Evolutionary conservation across 2,329 filamentous ascomycete species (phyloP).

Genomic region (Sarocladiaceae sp.): DNA sequence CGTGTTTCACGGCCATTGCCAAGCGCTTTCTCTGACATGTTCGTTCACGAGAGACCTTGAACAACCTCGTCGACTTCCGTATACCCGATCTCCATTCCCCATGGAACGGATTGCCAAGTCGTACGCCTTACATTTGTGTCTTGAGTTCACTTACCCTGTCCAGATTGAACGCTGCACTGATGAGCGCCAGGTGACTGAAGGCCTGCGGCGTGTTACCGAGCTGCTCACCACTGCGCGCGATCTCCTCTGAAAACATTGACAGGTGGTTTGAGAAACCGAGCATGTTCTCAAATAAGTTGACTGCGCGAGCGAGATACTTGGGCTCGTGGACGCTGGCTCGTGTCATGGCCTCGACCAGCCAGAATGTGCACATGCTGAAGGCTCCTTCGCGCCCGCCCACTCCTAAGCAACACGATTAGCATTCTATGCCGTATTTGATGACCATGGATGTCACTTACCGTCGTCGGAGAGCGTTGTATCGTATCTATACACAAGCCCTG

Average conservation of each 20-base stretch:
- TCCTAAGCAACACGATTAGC: constrained; percentile 35
- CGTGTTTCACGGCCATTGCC: too few relatives aligned
- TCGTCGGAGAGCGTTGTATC: constrained; percentile 63
- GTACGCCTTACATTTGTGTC: too few relatives aligned
- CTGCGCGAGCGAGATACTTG: constrained; percentile 55
- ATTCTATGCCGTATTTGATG: background rate
- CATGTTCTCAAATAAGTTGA: constrained; percentile 73
- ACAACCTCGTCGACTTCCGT: too few relatives aligned
- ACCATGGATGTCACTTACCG: constrained; percentile 36
- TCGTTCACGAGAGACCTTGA: too few relatives aligned
- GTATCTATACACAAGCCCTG: constrained; percentile 70
- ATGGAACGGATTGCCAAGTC: too few relatives aligned
- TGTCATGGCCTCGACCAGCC: constrained; percentile 73
- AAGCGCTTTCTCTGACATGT: too few relatives aligned
- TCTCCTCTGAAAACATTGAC: constrained; percentile 75
- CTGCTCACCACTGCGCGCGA: constrained; percentile 67
- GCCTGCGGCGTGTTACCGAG: constrained; percentile 75
- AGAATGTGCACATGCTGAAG: constrained; percentile 78
- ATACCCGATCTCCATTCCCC: too few relatives aligned
- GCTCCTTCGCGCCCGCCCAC: constrained; percentile 70
- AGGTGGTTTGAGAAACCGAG: constrained; percentile 70
- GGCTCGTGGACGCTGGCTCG: constrained; percentile 58
- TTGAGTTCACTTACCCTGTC: constrained; percentile 40
- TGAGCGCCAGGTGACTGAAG: constrained; percentile 68
- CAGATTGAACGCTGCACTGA: constrained; percentile 72